Evolutionary conservation across 2,329 filamentous ascomycete genomes (phyloP).

Genomic region (Parastagonospora avenae): DNA sequence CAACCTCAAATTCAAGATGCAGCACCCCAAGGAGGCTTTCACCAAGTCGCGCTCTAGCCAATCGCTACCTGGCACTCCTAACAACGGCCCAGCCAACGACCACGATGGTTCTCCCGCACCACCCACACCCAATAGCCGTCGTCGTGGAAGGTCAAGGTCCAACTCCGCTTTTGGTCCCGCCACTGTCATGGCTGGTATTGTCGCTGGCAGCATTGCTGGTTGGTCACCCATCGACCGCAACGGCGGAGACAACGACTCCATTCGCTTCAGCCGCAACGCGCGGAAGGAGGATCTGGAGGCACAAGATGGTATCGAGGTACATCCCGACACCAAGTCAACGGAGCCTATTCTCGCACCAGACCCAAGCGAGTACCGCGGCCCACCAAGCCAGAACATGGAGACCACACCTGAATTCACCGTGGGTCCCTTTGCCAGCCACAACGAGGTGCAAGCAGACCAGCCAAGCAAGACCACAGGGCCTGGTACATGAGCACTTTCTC

Average conservation of each 20-base stretch:
- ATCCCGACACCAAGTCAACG: slow-evolving; percentile 55
- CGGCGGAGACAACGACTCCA: slow-evolving; percentile 48
- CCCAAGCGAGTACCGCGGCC: slow-evolving; percentile 45
- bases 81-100: slow-evolving; percentile 51
- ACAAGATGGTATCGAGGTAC: slow-evolving; percentile 53
- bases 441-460: not conserved
- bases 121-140: slow-evolving; percentile 61
- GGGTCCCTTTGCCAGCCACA: slow-evolving; percentile 46
- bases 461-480: not conserved
- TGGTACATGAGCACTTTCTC: too few species aligned
- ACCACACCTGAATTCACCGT: slow-evolving; percentile 52
- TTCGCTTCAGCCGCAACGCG: slow-evolving; percentile 43
- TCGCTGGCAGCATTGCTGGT: slow-evolving; percentile 75
- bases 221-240: slow-evolving; percentile 73
- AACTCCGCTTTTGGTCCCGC: slow-evolving; percentile 76
- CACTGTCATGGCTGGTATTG: slow-evolving; percentile 81
- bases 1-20: slow-evolving; percentile 77
- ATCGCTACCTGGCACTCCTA: slow-evolving; percentile 67
- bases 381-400: slow-evolving; percentile 51
- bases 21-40: slow-evolving; percentile 74
- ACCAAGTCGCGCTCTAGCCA: slow-evolving; percentile 68
- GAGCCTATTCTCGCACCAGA: slow-evolving; percentile 54
- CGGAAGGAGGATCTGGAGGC: slow-evolving; percentile 49
- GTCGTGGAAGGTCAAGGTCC: slow-evolving; percentile 68
- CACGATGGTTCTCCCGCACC: slow-evolving; percentile 51